Evolutionary conservation across 2,329 filamentous ascomycete genomes (phyloP), one percentile per base, ranked within the genome.

Genomic region (Ampelomyces quisqualis): DNA sequence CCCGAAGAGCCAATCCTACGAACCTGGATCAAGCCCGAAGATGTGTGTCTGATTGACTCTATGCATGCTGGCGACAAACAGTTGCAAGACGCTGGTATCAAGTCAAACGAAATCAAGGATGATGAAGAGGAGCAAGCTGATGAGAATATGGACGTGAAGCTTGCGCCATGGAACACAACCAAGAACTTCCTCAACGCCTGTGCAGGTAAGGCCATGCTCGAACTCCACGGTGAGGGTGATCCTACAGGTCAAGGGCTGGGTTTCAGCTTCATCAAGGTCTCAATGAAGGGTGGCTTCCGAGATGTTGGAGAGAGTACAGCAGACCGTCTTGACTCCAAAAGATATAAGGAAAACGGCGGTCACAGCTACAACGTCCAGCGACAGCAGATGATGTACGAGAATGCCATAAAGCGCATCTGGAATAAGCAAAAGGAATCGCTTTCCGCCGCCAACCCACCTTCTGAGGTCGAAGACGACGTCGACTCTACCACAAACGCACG

Each of bases 221-320:
- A 90, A 55, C 78, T 98, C 9, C 90, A 96, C 57, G 93, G 93
- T 14, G 88, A 94, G 52, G 93, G 93, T 40, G 93, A 98, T 63
- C 93, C 93, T 3, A 95, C 91, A 0, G 90, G 90, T 17, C 86
- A 90, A 58, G 93, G 93, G 2, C 83, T 96, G 45, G 93, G 88
- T 2, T 95, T 97, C 73, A 96, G 88, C 65, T 96, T 98, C 68
- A 90, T 98, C 67, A 90, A 93, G 62, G 96, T 90, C 0, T 95
- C 89, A 1, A 98, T 98, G 93, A 98, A 98, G 70, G 93, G 93
- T 47, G 93, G 93, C 0, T 98, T 96, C 68, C 88, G 90, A 62
- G 86, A 90, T 14, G 80, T 94, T 18, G 90, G 89, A 14, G 89
- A 95, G 66, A 90, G 88, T 60, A 88, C 90, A 47, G 86, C 89